A percentile compares a stretch with the other conserved stretches of the same genome.
phyloP scores from a whole-genome alignment of 2,329 filamentous ascomycete species.

The Ophiostoma ulmi region DNA sequence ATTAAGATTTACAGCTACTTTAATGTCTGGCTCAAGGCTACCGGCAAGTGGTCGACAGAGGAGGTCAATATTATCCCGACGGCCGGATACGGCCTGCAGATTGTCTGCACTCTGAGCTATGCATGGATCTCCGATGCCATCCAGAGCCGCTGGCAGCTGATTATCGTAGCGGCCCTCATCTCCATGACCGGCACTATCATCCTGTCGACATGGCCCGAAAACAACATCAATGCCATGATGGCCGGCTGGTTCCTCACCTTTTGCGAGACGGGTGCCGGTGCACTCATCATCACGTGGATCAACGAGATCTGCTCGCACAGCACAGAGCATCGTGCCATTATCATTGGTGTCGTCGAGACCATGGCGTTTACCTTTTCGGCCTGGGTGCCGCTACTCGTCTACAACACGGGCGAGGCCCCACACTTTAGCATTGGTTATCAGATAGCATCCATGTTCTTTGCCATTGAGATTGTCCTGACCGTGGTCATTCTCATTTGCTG shows the following conservation, averaged over 20 bases:
- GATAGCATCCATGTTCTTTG: conserved; percentile 6
- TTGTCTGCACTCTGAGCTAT: conserved; percentile 6
- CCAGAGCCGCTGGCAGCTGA: conserved; percentile 8
- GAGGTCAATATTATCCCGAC: not conserved
- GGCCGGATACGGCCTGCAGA: conserved; percentile 5
- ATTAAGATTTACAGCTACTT: conserved; percentile 8
- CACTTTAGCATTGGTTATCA: conserved; percentile 3
- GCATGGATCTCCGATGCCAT: not conserved
- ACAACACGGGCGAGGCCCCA: not conserved
- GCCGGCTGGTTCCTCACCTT: conserved; percentile 7
- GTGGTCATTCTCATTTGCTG: not conserved
- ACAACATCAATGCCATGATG: not conserved
- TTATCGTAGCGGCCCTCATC: not conserved
- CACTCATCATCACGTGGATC: conserved; percentile 6
- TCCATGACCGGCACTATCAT: not conserved
- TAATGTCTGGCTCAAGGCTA: not conserved
- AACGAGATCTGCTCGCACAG: conserved; percentile 9
- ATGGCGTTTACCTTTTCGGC: conserved; percentile 5
- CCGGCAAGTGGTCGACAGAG: conserved; percentile 1
- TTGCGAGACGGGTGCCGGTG: conserved; percentile 1
- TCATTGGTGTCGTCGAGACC: conserved; percentile 6
- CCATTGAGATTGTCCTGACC: not conserved
- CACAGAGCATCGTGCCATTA: not conserved
- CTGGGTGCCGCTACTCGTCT: conserved; percentile 5
- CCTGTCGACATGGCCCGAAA: not conserved